phyloP scores from a whole-genome alignment of 2,329 filamentous ascomycete genomes.

The Teratosphaeria zuluensis region DNA sequence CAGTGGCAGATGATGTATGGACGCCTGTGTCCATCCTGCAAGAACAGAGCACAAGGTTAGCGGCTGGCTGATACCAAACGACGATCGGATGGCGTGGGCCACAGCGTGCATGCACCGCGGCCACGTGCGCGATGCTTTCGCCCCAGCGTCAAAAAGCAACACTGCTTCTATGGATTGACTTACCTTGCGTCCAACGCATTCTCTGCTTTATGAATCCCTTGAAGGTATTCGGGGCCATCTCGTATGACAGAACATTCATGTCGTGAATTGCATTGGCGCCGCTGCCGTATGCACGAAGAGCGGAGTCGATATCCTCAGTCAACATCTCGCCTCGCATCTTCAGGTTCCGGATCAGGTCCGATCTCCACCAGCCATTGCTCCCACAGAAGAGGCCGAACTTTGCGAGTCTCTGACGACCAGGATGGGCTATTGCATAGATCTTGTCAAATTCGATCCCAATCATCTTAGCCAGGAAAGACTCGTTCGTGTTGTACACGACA shows the following conservation, averaged over 20 bases:
- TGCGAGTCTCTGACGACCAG: slow-evolving; percentile 38
- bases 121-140: neutral
- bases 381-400: slow-evolving; percentile 42
- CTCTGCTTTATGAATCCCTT: slow-evolving; percentile 41
- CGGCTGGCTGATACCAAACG: neutral
- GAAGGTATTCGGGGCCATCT: slow-evolving; percentile 38
- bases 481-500: slow-evolving; percentile 39
- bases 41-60: neutral
- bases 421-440: slow-evolving; percentile 43
- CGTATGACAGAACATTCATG: slow-evolving; percentile 40
- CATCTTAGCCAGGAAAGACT: slow-evolving; percentile 36
- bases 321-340: slow-evolving; percentile 42
- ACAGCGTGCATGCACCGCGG: neutral
- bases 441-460: slow-evolving; percentile 42
- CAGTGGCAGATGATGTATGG: slow-evolving; percentile 33
- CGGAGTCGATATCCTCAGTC: slow-evolving; percentile 43
- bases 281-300: slow-evolving; percentile 35
- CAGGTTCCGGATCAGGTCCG: slow-evolving; percentile 34
- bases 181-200: slow-evolving; percentile 38
- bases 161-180: neutral
- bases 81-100: no score
- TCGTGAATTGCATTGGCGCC: slow-evolving; percentile 39
- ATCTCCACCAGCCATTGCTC: slow-evolving; percentile 41
- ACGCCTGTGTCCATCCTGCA: slow-evolving; percentile 41
- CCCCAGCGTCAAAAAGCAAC: neutral